Evolutionary conservation across 805 yeast species (phyloP).

Genomic region (Starmera pachycereana): DNA sequence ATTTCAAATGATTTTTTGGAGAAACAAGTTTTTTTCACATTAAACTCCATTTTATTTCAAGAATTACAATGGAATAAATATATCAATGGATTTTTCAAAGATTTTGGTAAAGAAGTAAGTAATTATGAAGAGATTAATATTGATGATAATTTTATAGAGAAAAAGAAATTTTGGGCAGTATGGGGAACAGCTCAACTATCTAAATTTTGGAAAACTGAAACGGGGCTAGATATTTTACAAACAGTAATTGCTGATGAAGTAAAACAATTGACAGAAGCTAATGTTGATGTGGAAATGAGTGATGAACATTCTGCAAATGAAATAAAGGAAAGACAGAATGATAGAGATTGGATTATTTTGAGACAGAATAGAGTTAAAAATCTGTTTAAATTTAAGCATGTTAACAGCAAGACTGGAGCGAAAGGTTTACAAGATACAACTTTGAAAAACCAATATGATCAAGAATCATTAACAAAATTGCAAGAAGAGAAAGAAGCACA

Average conservation of each 20-base stretch:
- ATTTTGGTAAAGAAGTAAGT: background rate
- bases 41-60: background rate
- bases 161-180: slow-evolving; percentile 13
- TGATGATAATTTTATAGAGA: slow-evolving; percentile 2
- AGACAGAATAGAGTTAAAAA: slow-evolving; percentile 28
- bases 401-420: slow-evolving; percentile 25
- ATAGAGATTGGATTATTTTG: slow-evolving; percentile 31
- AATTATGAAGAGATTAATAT: slow-evolving; percentile 1
- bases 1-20: background rate
- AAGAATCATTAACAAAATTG: slow-evolving; percentile 6
- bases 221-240: slow-evolving; percentile 27
- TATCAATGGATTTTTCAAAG: slow-evolving; percentile 5
- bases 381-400: slow-evolving; percentile 26
- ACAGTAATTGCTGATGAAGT: slow-evolving; percentile 4
- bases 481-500: slow-evolving; percentile 4
- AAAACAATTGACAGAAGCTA: slow-evolving; percentile 1
- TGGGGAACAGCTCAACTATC: slow-evolving; percentile 18
- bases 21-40: background rate
- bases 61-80: background rate
- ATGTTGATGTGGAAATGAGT: slow-evolving; percentile 2
- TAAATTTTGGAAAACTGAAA: slow-evolving; percentile 27
- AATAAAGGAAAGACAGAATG: slow-evolving; percentile 16
- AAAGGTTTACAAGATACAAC: slow-evolving; percentile 27
- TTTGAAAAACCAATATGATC: slow-evolving; percentile 10
- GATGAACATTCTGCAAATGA: slow-evolving; percentile 7